These are phyloP conservation scores for Aspergillus heteromorphus DNA, from an alignment of 495 filamentous ascomycete species.

Conservation along the genomic window DNA sequence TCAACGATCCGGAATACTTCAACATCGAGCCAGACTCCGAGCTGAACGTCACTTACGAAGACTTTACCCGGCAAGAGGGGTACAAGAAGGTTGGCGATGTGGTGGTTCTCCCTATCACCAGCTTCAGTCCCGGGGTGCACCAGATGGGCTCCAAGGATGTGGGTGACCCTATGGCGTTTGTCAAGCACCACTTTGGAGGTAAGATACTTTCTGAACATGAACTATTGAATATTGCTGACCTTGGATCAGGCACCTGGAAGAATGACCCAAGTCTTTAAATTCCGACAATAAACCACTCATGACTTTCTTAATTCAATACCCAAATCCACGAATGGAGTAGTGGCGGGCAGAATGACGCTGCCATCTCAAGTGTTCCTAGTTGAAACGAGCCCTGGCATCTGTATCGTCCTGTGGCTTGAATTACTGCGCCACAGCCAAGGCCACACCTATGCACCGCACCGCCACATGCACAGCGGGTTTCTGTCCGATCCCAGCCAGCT, in stretches of 20 bases:
- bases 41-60: slow-evolving; percentile 73
- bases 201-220: slow-evolving; percentile 7
- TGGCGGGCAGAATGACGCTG: not conserved
- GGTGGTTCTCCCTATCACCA: slow-evolving; percentile 91
- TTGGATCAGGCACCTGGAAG: slow-evolving; percentile 30
- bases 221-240: not conserved
- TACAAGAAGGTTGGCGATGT: slow-evolving; percentile 89
- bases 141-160: slow-evolving; percentile 90
- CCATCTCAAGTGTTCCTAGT: not conserved
- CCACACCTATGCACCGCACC: not conserved
- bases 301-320: not conserved
- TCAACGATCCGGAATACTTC: slow-evolving; percentile 90
- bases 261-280: slow-evolving; percentile 32
- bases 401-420: not conserved
- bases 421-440: not conserved
- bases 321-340: not conserved
- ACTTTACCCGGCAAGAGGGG: slow-evolving; percentile 81
- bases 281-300: not conserved
- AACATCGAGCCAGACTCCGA: slow-evolving; percentile 62
- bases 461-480: too few species aligned
- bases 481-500: too few species aligned
- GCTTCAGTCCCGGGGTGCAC: slow-evolving; percentile 90
- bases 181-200: slow-evolving; percentile 97
- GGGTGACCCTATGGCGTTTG: slow-evolving; percentile 96
- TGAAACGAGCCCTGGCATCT: not conserved